Evolutionary conservation across 2,329 filamentous ascomycete genomes (phyloP).

Genomic region (Trichoderma arundinaceum): DNA sequence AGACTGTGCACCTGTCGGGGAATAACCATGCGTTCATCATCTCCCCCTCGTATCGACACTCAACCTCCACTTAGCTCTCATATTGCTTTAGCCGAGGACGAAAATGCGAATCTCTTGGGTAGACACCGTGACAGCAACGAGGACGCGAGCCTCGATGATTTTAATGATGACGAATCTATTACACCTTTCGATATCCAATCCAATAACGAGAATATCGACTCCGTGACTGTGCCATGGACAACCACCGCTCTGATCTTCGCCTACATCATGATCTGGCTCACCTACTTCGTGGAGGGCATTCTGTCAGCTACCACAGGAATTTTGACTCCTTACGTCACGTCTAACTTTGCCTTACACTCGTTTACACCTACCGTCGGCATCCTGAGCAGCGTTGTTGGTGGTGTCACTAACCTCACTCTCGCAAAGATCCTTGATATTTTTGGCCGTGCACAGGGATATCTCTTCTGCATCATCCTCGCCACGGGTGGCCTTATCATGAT

Average conservation of each 20-base stretch:
- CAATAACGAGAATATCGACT: conserved; percentile 54
- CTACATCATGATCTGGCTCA: conserved; percentile 52
- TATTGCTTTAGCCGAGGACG: neutral
- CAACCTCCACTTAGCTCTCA: neutral
- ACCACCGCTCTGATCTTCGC: conserved; percentile 51
- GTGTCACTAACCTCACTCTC: conserved; percentile 66
- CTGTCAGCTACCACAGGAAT: conserved; percentile 47
- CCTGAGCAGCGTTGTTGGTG: conserved; percentile 60
- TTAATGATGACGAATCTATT: conserved; percentile 22
- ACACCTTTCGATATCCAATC: conserved; percentile 42
- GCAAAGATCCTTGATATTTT: conserved; percentile 72
- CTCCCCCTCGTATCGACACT: neutral
- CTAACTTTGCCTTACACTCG: conserved; percentile 57
- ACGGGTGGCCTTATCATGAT: conserved; percentile 67
- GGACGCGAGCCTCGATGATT: conserved; percentile 8
- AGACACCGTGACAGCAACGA: no score
- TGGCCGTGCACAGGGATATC: conserved; percentile 67
- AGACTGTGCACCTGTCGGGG: neutral
- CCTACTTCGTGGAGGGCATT: conserved; percentile 48
- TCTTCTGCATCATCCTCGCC: conserved; percentile 57
- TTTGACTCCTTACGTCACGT: conserved; percentile 56
- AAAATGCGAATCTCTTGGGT: neutral
- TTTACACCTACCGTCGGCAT: conserved; percentile 61
- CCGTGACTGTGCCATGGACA: conserved; percentile 45
- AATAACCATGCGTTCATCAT: neutral